Percentiles rank a stretch among this genome's conserved stretches.
These are phyloP conservation scores for Medicago truncatula DNA, from an alignment of 306 rosid species.

Conservation along the genomic window DNA sequence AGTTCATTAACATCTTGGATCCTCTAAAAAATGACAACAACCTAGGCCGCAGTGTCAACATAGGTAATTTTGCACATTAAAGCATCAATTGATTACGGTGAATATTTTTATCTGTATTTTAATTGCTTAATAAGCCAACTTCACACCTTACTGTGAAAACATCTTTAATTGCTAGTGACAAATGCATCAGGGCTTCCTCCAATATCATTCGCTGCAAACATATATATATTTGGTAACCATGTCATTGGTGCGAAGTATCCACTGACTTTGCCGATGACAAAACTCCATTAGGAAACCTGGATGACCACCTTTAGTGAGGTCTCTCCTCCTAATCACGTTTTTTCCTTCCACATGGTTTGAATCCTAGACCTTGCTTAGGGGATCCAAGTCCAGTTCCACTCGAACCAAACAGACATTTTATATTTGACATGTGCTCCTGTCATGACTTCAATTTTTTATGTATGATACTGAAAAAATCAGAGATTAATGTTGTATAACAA, in stretches of 20 bases:
- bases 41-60: slow-evolving; percentile 68
- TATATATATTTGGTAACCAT: not conserved
- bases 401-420: not conserved
- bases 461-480: not conserved
- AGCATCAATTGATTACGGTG: slow-evolving; percentile 17
- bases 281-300: not conserved
- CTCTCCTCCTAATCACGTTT: not conserved
- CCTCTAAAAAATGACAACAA: slow-evolving; percentile 71
- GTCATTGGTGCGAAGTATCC: too few species aligned
- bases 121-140: slow-evolving; percentile 17
- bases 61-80: slow-evolving; percentile 52
- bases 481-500: slow-evolving; percentile 11
- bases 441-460: slow-evolving; percentile 12
- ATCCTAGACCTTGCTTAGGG: not conserved
- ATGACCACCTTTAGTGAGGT: not conserved
- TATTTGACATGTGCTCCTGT: slow-evolving; percentile 21
- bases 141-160: not conserved
- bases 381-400: not conserved
- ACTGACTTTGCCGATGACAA: too few species aligned
- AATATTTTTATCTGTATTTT: slow-evolving; percentile 19
- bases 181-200: slow-evolving; percentile 14
- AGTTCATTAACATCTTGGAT: slow-evolving; percentile 69
- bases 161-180: not conserved
- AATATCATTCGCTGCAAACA: not conserved
- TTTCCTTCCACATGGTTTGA: not conserved